phyloP scores from a whole-genome alignment of 2,329 filamentous ascomycete genomes.

The Gnomoniopsis sp. region DNA sequence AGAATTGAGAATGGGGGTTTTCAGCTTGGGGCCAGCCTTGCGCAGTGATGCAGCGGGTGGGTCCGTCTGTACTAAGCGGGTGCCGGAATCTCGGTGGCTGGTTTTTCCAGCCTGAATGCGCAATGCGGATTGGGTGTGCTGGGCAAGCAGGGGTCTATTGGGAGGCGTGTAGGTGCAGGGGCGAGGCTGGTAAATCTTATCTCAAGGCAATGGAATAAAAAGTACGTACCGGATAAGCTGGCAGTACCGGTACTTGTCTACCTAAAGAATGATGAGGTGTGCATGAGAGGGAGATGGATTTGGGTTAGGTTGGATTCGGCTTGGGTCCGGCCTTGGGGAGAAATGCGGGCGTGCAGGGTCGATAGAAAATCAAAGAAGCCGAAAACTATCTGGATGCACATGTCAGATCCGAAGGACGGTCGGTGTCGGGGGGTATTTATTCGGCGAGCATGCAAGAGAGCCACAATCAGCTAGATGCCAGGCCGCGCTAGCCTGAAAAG shows the following conservation, averaged over 20 bases:
- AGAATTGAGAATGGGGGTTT: conserved; percentile 10
- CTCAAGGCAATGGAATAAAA: not conserved
- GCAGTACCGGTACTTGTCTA: not conserved
- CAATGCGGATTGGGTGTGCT: conserved; percentile 6
- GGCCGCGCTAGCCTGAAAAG: not conserved
- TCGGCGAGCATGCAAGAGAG: conserved; percentile 15
- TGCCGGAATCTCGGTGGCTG: conserved; percentile 17
- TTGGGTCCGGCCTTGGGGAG: not conserved
- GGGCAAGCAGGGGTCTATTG: not conserved
- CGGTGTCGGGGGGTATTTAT: conserved; percentile 34
- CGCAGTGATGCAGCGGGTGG: conserved; percentile 15
- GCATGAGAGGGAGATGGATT: not conserved
- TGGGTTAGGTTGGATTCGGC: not conserved
- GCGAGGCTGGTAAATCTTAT: not conserved
- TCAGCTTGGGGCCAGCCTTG: conserved; percentile 25
- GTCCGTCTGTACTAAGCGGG: not conserved
- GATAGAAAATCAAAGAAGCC: not conserved
- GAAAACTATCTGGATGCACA: conserved; percentile 25
- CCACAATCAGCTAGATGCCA: conserved; percentile 20
- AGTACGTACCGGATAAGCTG: conserved; percentile 13
- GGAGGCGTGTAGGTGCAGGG: conserved; percentile 2
- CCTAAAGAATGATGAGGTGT: not conserved
- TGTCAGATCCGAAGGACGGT: conserved; percentile 30
- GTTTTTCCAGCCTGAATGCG: conserved; percentile 12
- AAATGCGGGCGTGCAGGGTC: not conserved